Evolutionary conservation across 495 filamentous ascomycete genomes (phyloP).

Genomic region (Penicillium lividum): DNA sequence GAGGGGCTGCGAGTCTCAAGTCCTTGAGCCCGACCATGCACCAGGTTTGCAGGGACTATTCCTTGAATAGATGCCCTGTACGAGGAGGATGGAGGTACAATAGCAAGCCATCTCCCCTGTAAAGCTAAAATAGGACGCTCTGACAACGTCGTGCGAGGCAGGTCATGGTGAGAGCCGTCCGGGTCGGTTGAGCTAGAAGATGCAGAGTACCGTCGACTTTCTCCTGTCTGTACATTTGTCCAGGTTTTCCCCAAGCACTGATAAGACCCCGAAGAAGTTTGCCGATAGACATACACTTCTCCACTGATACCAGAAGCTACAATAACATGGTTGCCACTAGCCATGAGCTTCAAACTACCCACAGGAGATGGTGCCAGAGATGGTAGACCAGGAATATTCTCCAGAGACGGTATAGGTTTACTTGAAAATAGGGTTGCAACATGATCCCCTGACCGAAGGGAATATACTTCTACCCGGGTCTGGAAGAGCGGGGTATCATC

Average conservation of each 20-base stretch:
- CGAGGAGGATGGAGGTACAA: conserved; percentile 72
- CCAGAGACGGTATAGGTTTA: conserved; percentile 46
- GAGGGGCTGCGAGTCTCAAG: conserved; percentile 71
- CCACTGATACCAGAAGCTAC: conserved; percentile 80
- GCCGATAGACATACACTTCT: conserved; percentile 75
- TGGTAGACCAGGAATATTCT: conserved; percentile 42
- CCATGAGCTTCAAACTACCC: conserved; percentile 70
- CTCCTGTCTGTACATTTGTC: conserved; percentile 70
- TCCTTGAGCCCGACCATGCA: conserved; percentile 60
- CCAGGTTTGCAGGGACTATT: conserved; percentile 41
- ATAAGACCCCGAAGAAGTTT: conserved; percentile 55
- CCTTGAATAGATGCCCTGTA: conserved; percentile 69
- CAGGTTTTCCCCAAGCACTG: conserved; percentile 81
- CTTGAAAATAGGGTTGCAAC: conserved; percentile 68
- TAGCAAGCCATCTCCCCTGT: conserved; percentile 79
- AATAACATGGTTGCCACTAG: conserved; percentile 64
- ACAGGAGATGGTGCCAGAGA: conserved; percentile 59
- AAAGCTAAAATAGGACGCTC: conserved; percentile 72
- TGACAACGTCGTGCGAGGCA: conserved; percentile 40
- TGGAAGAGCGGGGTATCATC: conserved; percentile 63
- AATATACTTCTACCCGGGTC: conserved; percentile 84
- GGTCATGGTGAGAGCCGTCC: conserved; percentile 52
- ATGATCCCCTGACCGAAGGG: conserved; percentile 65
- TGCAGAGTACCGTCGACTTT: conserved; percentile 49
- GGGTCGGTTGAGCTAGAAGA: conserved; percentile 57